phyloP scores from a whole-genome alignment of 208 protist genomes.

The Trypanosoma lewisi region DNA sequence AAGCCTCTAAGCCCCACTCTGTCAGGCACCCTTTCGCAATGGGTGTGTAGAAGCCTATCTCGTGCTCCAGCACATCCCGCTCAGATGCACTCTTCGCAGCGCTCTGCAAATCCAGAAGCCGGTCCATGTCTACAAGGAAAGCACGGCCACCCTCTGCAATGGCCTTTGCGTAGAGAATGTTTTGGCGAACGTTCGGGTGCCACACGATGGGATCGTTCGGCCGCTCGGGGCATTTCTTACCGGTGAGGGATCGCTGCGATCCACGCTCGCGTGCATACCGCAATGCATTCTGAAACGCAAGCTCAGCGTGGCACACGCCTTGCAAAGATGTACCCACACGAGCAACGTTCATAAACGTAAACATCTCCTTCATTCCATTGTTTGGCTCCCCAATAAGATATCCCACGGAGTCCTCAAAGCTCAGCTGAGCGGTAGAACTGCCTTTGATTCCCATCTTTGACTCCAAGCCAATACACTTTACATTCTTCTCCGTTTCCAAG shows the following conservation, averaged over 20 bases:
- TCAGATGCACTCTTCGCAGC: conserved; percentile 22
- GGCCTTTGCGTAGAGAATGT: conserved; percentile 80
- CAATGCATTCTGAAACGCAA: conserved; percentile 85
- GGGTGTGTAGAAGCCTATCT: conserved; percentile 84
- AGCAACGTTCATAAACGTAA: conserved; percentile 89
- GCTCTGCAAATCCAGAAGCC: conserved; percentile 59
- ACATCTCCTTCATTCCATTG: conserved; percentile 87
- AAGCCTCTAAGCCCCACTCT: conserved; percentile 74
- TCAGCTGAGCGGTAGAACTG: conserved; percentile 72
- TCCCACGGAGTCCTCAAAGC: conserved; percentile 80
- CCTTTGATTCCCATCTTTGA: conserved; percentile 91
- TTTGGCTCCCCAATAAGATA: conserved; percentile 84
- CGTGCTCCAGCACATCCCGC: conserved; percentile 44
- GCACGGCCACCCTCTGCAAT: conserved; percentile 81
- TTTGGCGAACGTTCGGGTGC: conserved; percentile 80
- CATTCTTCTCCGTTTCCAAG: conserved; percentile 58
- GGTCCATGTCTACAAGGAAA: conserved; percentile 68
- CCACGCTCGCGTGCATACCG: conserved; percentile 69
- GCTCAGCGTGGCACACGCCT: conserved; percentile 75
- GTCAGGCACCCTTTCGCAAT: conserved; percentile 86
- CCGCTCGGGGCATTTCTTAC: conserved; percentile 52
- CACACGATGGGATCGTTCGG: conserved; percentile 61
- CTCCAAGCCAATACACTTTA: conserved; percentile 66
- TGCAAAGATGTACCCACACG: conserved; percentile 75
- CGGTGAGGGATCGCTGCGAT: conserved; percentile 63